Conservation (phyloP, 2,329 filamentous ascomycete genomes). For the Cadophora sp. region DNA sequence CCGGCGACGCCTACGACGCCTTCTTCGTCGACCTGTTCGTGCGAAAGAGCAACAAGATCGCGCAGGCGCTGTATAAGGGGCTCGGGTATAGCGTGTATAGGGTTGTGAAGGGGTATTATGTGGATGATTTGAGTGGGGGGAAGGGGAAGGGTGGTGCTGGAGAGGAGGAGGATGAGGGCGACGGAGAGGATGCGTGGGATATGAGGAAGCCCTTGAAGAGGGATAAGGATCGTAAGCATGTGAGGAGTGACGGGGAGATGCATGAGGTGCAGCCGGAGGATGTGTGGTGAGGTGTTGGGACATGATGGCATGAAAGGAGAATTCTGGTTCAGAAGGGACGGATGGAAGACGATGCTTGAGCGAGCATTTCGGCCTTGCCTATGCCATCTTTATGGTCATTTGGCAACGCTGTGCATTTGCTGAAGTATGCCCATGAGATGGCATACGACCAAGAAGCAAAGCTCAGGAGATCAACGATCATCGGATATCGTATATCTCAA, state of each 20-base stretch:
- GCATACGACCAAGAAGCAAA: too few relatives aligned
- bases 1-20: conserved; percentile 80
- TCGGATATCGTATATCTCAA: not conserved
- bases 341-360: not conserved
- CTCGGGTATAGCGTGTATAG: conserved; percentile 94
- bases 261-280: conserved; percentile 81
- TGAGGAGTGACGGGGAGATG: conserved; percentile 81
- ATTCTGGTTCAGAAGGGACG: not conserved
- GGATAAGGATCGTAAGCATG: conserved; percentile 77
- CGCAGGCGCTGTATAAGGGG: conserved; percentile 86
- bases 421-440: too few relatives aligned
- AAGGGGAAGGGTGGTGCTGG: conserved; percentile 81
- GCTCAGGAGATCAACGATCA: too few relatives aligned
- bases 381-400: too few relatives aligned
- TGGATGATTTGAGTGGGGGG: conserved; percentile 77
- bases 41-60: conserved; percentile 83
- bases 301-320: too few relatives aligned
- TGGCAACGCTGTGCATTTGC: too few relatives aligned
- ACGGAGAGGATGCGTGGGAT: conserved; percentile 92
- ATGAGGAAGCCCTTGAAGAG: conserved; percentile 92
- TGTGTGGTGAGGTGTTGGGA: conserved; percentile 68
- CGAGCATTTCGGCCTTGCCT: too few relatives aligned
- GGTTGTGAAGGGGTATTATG: conserved; percentile 90
- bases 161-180: conserved; percentile 78
- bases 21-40: conserved; percentile 99